Evolutionary conservation across 257 asterid genomes (phyloP).

Genomic region (Forsythia viridissima): DNA sequence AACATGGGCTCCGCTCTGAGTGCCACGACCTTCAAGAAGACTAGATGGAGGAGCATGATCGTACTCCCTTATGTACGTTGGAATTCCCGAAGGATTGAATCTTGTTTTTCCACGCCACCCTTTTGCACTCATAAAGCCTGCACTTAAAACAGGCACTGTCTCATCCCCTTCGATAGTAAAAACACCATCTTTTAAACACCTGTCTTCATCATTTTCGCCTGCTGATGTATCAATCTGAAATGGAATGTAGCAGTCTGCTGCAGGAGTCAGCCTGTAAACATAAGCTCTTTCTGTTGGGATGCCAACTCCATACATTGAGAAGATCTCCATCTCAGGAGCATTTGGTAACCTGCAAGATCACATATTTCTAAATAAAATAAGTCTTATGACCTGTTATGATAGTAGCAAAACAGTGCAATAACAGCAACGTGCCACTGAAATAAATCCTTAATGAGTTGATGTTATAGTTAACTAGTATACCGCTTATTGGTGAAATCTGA

Average conservation of each 20-base stretch:
- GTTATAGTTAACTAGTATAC: neutral
- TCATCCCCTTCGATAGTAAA: slow-evolving; percentile 40
- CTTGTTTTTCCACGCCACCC: slow-evolving; percentile 91
- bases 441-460: neutral
- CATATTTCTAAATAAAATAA: neutral
- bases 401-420: neutral
- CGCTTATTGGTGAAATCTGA: no score
- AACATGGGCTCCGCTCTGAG: slow-evolving; percentile 90
- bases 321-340: slow-evolving; percentile 56
- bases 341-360: slow-evolving; percentile 61
- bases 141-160: slow-evolving; percentile 68
- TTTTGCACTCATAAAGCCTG: slow-evolving; percentile 84
- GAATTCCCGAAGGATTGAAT: slow-evolving; percentile 74
- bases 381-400: neutral
- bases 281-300: slow-evolving; percentile 46
- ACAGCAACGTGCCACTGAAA: neutral
- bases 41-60: slow-evolving; percentile 77
- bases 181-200: slow-evolving; percentile 41
- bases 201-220: slow-evolving; percentile 23
- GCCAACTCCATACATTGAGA: slow-evolving; percentile 46
- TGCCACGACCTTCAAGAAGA: slow-evolving; percentile 84
- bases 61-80: slow-evolving; percentile 63
- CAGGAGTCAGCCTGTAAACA: slow-evolving; percentile 33
- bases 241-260: slow-evolving; percentile 40
- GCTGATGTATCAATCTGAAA: slow-evolving; percentile 45